A percentile compares a stretch with the other conserved stretches of the same genome.
These are phyloP conservation scores for Mycosphaerelloides madeirae DNA, from an alignment of 2,329 filamentous ascomycete species.

Conservation along the genomic window DNA sequence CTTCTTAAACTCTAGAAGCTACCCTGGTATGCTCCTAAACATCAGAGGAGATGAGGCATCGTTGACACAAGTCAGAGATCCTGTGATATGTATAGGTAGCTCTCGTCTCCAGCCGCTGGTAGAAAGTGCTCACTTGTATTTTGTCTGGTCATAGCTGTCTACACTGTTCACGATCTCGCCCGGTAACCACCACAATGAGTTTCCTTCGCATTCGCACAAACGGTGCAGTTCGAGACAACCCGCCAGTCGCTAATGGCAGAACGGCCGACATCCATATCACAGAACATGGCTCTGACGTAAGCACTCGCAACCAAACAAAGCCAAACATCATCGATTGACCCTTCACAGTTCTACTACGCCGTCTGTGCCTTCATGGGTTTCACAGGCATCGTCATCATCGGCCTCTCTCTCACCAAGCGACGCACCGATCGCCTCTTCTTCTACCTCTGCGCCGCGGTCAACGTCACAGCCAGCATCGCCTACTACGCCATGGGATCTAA, in stretches of 20 bases:
- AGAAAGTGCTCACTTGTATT: too few species aligned
- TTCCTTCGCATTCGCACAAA: slow-evolving; percentile 3
- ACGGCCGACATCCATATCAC: slow-evolving; percentile 15
- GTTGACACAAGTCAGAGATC: too few species aligned
- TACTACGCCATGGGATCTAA: slow-evolving; percentile 61
- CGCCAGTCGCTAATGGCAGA: slow-evolving; percentile 11
- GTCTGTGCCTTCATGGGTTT: slow-evolving; percentile 53
- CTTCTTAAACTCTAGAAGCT: too few species aligned
- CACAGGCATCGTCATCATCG: slow-evolving; percentile 48
- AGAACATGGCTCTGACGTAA: slow-evolving; percentile 9
- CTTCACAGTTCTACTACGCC: slow-evolving; percentile 46
- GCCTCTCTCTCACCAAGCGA: slow-evolving; percentile 45
- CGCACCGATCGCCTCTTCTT: slow-evolving; percentile 54
- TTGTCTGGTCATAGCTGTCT: too few species aligned
- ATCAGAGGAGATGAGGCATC: too few species aligned
- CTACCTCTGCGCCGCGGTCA: slow-evolving; percentile 53
- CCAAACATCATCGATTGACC: background rate
- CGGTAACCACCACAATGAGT: background rate
- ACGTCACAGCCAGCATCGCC: slow-evolving; percentile 52
- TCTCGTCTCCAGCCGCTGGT: too few species aligned
- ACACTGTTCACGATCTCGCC: background rate
- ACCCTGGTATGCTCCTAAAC: too few species aligned
- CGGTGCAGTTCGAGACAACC: slow-evolving; percentile 11
- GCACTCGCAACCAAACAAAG: background rate
- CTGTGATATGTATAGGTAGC: too few species aligned